phyloP scores from a whole-genome alignment of 2,329 filamentous ascomycete species.

The Hirsutella minnesotensis region DNA sequence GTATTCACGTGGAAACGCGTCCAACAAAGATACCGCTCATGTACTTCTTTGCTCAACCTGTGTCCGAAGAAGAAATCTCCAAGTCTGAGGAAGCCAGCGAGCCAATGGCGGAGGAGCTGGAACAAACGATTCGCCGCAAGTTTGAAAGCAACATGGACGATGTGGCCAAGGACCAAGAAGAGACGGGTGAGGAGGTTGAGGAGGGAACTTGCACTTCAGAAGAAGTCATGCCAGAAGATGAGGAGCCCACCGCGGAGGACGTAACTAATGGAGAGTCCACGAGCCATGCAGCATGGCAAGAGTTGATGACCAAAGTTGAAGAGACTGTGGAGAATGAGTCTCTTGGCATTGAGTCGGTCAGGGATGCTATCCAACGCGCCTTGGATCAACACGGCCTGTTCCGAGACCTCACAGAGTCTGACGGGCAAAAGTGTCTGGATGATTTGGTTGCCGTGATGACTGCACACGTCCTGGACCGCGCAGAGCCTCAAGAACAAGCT shows the following conservation, averaged over 20 bases:
- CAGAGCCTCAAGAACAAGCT: conserved; percentile 9
- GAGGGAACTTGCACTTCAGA: conserved; percentile 2
- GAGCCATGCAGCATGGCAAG: conserved; percentile 35
- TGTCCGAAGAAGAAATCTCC: conserved; percentile 60
- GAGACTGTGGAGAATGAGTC: conserved; percentile 47
- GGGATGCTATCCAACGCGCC: conserved; percentile 42
- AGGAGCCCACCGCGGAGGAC: conserved; percentile 9
- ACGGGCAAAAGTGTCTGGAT: conserved; percentile 36
- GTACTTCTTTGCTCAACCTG: conserved; percentile 84
- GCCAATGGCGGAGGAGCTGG: conserved; percentile 55
- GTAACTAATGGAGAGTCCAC: conserved; percentile 10
- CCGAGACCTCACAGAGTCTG: conserved; percentile 28
- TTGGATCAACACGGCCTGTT: conserved; percentile 43
- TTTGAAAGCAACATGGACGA: conserved; percentile 17
- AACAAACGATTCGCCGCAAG: conserved; percentile 45
- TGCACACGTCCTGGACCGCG: conserved; percentile 12
- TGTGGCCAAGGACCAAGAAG: conserved; percentile 6
- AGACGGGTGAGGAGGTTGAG: conserved; percentile 8
- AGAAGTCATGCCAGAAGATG: conserved; percentile 10
- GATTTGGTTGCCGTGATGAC: conserved; percentile 37
- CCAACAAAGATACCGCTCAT: conserved; percentile 50
- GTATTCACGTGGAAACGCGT: conserved; percentile 73
- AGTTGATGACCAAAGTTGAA: conserved; percentile 42
- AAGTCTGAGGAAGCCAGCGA: conserved; percentile 59
- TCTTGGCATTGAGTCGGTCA: conserved; percentile 35